phyloP scores from a whole-genome alignment of 176 grass and related monocot species.

The Eremochloa ophiuroides region DNA sequence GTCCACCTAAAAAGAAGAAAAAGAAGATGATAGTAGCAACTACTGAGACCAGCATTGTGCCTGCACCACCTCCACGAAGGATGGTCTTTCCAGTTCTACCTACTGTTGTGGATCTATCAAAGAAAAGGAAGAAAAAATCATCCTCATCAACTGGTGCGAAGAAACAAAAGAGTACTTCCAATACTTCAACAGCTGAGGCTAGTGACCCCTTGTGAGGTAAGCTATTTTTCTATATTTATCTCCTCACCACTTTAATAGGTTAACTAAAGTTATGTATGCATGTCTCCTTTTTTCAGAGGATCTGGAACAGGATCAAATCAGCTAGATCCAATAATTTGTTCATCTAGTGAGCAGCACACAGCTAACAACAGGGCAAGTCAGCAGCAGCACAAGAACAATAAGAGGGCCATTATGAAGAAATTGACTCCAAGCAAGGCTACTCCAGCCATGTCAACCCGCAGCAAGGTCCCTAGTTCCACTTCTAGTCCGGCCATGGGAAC shows the following conservation, averaged over 20 bases:
- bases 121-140: too few species aligned
- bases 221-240: not conserved
- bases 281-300: not conserved
- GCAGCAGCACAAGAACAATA: not conserved
- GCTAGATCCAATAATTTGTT: too few species aligned
- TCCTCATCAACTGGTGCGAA: too few species aligned
- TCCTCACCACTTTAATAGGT: not conserved
- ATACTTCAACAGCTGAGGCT: too few species aligned
- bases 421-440: too few species aligned
- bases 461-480: too few species aligned
- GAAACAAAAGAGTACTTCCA: too few species aligned
- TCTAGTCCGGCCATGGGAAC: too few species aligned
- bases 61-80: not conserved
- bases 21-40: not conserved
- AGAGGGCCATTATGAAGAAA: too few species aligned
- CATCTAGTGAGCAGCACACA: not conserved
- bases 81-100: not conserved
- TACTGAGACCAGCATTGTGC: not conserved
- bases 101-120: not conserved
- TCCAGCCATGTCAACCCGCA: too few species aligned
- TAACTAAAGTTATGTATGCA: too few species aligned
- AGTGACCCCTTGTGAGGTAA: not conserved
- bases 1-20: not conserved
- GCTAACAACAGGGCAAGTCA: not conserved
- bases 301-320: not conserved